Evolutionary conservation across 2,329 filamentous ascomycete species (phyloP).

Genomic region (Fusarium marasasianum): DNA sequence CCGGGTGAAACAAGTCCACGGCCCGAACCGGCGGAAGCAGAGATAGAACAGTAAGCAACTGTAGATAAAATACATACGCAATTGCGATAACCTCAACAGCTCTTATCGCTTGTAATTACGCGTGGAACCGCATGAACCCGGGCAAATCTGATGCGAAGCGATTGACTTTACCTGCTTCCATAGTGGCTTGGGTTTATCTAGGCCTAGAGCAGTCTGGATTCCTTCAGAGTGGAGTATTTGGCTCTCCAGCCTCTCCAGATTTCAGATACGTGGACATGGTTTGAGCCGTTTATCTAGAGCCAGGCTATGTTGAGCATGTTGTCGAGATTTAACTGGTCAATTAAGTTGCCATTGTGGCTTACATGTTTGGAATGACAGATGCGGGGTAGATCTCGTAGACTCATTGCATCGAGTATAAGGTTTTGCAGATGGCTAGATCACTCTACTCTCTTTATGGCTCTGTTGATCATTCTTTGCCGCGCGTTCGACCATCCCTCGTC

Average conservation of each 20-base stretch:
- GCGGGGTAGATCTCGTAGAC: not conserved
- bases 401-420: not conserved
- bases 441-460: not conserved
- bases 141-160: not conserved
- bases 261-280: too few species aligned
- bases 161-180: not conserved
- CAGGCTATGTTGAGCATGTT: too few species aligned
- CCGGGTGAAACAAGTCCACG: rapidly evolving
- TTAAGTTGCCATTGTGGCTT: not conserved
- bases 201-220: not conserved
- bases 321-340: not conserved
- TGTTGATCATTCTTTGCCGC: not conserved
- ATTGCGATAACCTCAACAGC: not conserved
- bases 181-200: not conserved
- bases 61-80: not conserved
- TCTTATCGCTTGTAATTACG: not conserved
- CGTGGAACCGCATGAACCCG: too few species aligned
- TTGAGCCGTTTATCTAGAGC: too few species aligned
- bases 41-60: too few species aligned
- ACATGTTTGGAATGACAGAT: not conserved
- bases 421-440: not conserved
- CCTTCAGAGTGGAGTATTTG: not conserved
- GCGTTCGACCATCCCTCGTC: too few species aligned
- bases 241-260: too few species aligned
- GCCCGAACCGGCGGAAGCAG: rapidly evolving